Conservation (phyloP, 2,329 filamentous ascomycete genomes). For the Fusarium austroafricanum region DNA sequence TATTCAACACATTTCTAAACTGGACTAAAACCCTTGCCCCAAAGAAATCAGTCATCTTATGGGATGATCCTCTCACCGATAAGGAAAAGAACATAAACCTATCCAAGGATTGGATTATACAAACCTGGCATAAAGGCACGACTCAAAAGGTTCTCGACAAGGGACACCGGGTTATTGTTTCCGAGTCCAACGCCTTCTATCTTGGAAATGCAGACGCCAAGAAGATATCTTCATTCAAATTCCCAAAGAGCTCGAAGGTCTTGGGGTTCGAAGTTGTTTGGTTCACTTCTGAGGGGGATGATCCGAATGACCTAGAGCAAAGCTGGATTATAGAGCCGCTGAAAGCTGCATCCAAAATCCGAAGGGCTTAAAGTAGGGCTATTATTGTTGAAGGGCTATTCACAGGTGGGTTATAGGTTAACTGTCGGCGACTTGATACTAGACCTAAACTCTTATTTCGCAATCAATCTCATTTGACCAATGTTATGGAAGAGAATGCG, state of each 20-base stretch:
- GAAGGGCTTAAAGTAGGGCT: background rate
- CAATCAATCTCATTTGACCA: too few relatives aligned
- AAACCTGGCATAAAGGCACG: constrained; percentile 13
- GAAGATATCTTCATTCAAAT: background rate
- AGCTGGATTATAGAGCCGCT: constrained; percentile 10
- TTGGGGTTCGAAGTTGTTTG: constrained; percentile 10
- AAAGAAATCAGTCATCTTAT: constrained; percentile 1
- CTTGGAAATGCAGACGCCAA: constrained; percentile 8
- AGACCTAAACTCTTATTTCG: too few relatives aligned
- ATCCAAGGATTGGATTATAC: constrained; percentile 13
- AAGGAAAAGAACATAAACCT: background rate
- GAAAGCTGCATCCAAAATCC: constrained; percentile 8
- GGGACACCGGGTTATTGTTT: constrained; percentile 2
- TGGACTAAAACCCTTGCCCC: background rate
- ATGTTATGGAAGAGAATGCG: too few relatives aligned
- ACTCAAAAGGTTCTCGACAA: constrained; percentile 2
- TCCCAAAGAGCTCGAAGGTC: background rate
- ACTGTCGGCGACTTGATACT: too few relatives aligned
- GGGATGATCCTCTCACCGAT: constrained; percentile 16
- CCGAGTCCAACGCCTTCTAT: constrained; percentile 4
- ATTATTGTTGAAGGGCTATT: too few relatives aligned
- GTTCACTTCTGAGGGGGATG: constrained; percentile 11
- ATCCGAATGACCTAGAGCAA: background rate
- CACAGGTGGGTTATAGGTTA: too few relatives aligned
- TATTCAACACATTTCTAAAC: constrained; percentile 3